Conservation (phyloP, 2,329 filamentous ascomycete species). For the Pyrenochaeta sp. region DNA sequence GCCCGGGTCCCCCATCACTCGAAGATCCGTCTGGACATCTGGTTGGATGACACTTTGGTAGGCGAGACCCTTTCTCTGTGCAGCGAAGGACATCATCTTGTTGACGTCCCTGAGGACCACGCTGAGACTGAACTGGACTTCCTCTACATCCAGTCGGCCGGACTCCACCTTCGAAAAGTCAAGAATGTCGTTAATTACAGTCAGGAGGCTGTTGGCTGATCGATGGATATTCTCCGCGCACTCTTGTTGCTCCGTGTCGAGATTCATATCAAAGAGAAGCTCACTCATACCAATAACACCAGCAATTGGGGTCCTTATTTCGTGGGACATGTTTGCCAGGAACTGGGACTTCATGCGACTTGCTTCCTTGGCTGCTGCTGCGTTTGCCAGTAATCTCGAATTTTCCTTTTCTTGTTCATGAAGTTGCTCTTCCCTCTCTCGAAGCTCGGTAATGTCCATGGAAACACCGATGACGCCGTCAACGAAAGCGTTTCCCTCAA, state of each 20-base stretch:
- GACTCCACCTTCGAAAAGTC: conserved; percentile 90
- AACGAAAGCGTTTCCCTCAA: conserved; percentile 61
- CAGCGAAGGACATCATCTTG: conserved; percentile 87
- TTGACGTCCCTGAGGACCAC: conserved; percentile 79
- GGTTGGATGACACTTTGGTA: conserved; percentile 71
- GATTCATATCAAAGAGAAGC: conserved; percentile 70
- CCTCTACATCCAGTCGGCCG: conserved; percentile 77
- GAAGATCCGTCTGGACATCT: conserved; percentile 70
- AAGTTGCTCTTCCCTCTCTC: conserved; percentile 68
- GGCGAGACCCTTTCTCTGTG: conserved; percentile 77
- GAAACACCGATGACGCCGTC: conserved; percentile 80
- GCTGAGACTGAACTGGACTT: conserved; percentile 79
- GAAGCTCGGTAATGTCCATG: conserved; percentile 79
- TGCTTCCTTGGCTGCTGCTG: conserved; percentile 80
- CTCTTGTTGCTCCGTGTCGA: conserved; percentile 75
- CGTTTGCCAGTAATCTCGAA: conserved; percentile 73
- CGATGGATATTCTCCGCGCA: conserved; percentile 80
- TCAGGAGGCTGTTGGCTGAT: conserved; percentile 81
- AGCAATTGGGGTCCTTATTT: conserved; percentile 79
- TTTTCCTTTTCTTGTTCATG: conserved; percentile 73
- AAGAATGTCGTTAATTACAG: conserved; percentile 89
- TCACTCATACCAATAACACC: conserved; percentile 84
- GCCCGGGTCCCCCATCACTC: conserved; percentile 86
- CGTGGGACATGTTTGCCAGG: conserved; percentile 82
- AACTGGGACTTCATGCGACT: conserved; percentile 83